Evolutionary conservation across 805 yeast species (phyloP), one percentile per base, ranked within the genome.

Genomic region (Candida verbasci): DNA sequence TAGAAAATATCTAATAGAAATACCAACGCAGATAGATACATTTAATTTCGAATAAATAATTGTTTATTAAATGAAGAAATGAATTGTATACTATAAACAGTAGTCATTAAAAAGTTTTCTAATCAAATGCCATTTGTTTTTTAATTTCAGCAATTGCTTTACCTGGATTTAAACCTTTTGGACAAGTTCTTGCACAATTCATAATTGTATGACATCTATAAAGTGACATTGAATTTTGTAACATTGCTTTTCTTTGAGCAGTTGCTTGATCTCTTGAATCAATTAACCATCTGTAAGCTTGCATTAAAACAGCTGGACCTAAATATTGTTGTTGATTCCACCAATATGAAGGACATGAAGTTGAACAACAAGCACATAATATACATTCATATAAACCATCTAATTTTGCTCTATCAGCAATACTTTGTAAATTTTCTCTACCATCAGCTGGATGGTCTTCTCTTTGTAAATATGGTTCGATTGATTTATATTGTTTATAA

Each of bases 311-410:
- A 21, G 98, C 98, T 17, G 98, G 98, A 40, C 98, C 98, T 53
- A 93, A 72, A 69, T 93, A 93, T 73, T 93, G 95, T 68, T 89
- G 95, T 71, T 87, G 96, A 71, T 93, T 93, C 98, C 98, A 93
- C 98, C 98, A 93, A 77, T 93, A 93, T 3, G 97, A 89, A 37
- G 98, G 98, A 73, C 98, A 93, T 14, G 97, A 82, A 35, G 98
- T 93, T 24, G 97, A 89, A 68, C 98, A 91, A 70, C 98, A 89
- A 9, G 98, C 98, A 72, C 98, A 91, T 59, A 91, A 72, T 55
- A 91, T 91, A 74, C 98, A 91, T 70, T 91, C 97, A 70, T 91
- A 91, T 50, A 93, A 70, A 39, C 98, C 98, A 63, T 93, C 97
- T 58, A 91, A 76, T 70, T 93, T 93, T 68, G 83, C 86, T 69